Conservation (phyloP, 148 eudicot species). For the Pouteria glomerata region DNA sequence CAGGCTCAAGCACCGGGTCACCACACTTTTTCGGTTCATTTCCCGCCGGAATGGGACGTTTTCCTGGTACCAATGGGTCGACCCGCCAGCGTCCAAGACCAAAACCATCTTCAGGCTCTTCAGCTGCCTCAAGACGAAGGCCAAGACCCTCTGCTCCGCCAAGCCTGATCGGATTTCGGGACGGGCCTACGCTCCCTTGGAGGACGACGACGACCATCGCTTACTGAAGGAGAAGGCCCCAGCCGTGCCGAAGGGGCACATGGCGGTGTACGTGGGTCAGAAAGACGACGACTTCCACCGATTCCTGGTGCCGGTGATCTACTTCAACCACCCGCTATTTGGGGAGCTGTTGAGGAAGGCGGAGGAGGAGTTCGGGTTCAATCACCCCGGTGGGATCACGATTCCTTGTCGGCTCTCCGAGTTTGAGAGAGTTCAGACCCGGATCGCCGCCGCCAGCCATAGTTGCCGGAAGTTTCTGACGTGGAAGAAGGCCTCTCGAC, state of each 20-base stretch:
- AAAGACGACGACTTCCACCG: conserved; percentile 54
- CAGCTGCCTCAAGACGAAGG: conserved; percentile 28
- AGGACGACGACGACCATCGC: conserved; percentile 20
- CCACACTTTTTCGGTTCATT: conserved; percentile 26
- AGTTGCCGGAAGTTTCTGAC: conserved; percentile 30
- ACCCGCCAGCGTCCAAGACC: conserved; percentile 2
- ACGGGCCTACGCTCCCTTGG: conserved; percentile 29
- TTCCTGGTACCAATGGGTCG: conserved; percentile 22
- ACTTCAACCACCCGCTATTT: conserved; percentile 77
- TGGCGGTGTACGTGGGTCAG: conserved; percentile 76
- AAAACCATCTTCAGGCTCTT: conserved; percentile 27
- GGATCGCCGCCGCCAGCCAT: conserved; percentile 42
- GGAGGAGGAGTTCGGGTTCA: conserved; percentile 63
- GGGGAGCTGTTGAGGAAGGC: conserved; percentile 60
- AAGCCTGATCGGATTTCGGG: conserved; percentile 5
- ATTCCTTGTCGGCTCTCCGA: conserved; percentile 82
- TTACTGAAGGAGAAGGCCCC: background rate
- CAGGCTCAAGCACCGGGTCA: conserved; percentile 31
- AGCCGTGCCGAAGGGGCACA: conserved; percentile 67
- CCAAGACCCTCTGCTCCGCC: conserved; percentile 27
- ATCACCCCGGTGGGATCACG: conserved; percentile 81
- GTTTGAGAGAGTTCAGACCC: conserved; percentile 63
- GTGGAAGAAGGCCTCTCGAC: conserved; percentile 14
- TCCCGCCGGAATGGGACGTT: conserved; percentile 21
- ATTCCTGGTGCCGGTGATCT: conserved; percentile 71